A percentile compares a stretch with the other conserved stretches of the same genome.
Conservation (phyloP, 306 rosid genomes). For the Morella rubra region DNA sequence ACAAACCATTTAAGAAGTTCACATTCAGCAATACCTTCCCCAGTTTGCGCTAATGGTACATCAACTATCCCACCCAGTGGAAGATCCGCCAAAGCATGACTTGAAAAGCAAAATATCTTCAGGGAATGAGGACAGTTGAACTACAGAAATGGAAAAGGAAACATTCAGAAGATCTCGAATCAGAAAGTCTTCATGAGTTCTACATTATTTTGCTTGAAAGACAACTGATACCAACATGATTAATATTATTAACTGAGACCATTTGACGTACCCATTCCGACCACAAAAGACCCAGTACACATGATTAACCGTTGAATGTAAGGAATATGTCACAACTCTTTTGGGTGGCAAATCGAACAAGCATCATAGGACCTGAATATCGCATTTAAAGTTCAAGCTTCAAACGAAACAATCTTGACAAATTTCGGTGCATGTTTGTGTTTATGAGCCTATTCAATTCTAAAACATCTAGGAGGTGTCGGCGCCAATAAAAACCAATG, state of each 20-base stretch:
- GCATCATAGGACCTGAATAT: background rate
- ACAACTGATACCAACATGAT: background rate
- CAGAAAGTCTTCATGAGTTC: background rate
- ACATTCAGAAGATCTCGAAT: background rate
- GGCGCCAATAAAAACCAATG: background rate
- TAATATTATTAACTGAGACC: background rate
- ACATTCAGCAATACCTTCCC: conserved; percentile 98
- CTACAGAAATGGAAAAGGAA: conserved; percentile 32
- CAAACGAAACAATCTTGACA: background rate
- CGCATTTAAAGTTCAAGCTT: background rate
- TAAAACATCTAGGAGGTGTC: background rate
- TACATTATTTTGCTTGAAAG: conserved; percentile 4
- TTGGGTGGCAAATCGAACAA: background rate
- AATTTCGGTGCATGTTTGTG: background rate
- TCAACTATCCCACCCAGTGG: conserved; percentile 52
- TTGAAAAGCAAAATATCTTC: conserved; percentile 50
- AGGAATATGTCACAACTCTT: background rate
- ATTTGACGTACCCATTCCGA: background rate
- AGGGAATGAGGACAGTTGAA: conserved; percentile 20
- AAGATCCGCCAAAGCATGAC: conserved; percentile 44
- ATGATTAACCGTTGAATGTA: background rate
- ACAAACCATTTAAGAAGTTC: conserved; percentile 97
- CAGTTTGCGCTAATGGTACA: conserved; percentile 93
- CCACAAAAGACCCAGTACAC: background rate
- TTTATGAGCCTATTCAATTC: background rate